Base-by-base conservation (phyloP, 805 yeast genomes). In the Saccharomycopsis schoenii region DNA sequence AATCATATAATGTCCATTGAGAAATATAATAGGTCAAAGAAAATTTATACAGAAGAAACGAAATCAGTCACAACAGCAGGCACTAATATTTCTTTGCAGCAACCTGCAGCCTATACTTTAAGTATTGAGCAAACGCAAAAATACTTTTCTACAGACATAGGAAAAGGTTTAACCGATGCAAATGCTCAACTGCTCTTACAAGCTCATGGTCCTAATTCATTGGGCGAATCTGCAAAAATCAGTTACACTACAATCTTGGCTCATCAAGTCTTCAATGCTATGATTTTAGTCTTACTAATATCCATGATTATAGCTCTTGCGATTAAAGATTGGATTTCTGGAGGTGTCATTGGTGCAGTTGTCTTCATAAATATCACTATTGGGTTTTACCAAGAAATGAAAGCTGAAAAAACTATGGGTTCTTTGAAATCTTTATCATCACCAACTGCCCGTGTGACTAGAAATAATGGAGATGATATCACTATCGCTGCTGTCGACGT, bases 371-470 rank as follows among this genome's bases (percentile, higher is more conserved):
- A 87, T 68, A 82, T 87, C 42, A 72, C 73, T 36, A 85, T 87
- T 61, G 94, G 94, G 3, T 80, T 84, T 60, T 71, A 80, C 65
- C 94, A 87, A 71, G 93, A 87, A 69, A 78, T 76, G 68, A 83
- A 81, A 65, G 93, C 94, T 0, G 91, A 87, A 65, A 81, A 85
- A 68, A 88, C 93, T 1, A 88, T 87, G 89, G 88, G 85, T 43
- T 84, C 91, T 0, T 77, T 87, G 51, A 78, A 82, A 63, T 79
- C 84, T 0, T 76, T 88, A 58, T 79, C 87, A 58, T 83, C 90
- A 1, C 90, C 93, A 2, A 80, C 85, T 2, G 92, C 94, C 0
- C 74, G 80, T 50, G 89, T 83, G 25, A 76, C 83, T 52, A 78
- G 94, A 70, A 75, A 82, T 65, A 89, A 88, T 41, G 60, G 60